Conservation (phyloP, 1,284 basidiomycete genomes). For the Abortiporus biennis region DNA sequence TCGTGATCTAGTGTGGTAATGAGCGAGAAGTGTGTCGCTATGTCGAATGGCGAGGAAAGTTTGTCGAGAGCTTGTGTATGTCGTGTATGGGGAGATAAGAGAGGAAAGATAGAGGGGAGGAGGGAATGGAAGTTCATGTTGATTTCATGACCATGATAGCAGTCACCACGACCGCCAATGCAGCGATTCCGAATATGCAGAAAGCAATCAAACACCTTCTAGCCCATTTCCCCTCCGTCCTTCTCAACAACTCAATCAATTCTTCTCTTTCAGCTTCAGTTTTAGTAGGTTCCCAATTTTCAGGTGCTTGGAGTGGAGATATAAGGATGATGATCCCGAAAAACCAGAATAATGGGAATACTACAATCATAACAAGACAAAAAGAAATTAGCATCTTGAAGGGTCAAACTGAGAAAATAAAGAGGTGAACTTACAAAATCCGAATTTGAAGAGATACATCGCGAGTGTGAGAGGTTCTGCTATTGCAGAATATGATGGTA, state of each 20-base stretch:
- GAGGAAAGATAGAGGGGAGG: too few relatives aligned
- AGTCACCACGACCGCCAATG: constrained; percentile 12
- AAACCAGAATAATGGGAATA: constrained; percentile 39
- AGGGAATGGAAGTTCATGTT: too few relatives aligned
- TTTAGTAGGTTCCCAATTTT: constrained; percentile 32
- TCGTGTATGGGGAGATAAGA: too few relatives aligned
- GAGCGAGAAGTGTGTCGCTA: too few relatives aligned
- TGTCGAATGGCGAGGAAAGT: too few relatives aligned
- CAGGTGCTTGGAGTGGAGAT: constrained; percentile 29
- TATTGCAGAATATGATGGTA: constrained; percentile 18
- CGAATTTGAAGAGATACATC: constrained; percentile 28
- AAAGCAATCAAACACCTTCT: constrained; percentile 29
- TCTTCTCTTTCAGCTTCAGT: constrained; percentile 29
- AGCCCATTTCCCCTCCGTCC: constrained; percentile 39
- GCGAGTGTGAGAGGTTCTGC: constrained; percentile 25
- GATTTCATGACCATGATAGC: constrained; percentile 11
- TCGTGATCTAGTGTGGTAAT: too few relatives aligned
- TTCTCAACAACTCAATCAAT: too few relatives aligned
- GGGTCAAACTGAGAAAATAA: not conserved
- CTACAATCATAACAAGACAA: constrained; percentile 15
- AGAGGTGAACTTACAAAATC: constrained; percentile 18
- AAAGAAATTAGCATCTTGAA: too few relatives aligned
- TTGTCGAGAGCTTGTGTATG: too few relatives aligned
- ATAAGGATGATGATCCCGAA: constrained; percentile 33
- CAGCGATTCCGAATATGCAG: constrained; percentile 10